Percentiles rank a stretch among this genome's conserved stretches.
phyloP scores from a whole-genome alignment of 805 yeast genomes.

The Myxozyma vanderwaltii region DNA sequence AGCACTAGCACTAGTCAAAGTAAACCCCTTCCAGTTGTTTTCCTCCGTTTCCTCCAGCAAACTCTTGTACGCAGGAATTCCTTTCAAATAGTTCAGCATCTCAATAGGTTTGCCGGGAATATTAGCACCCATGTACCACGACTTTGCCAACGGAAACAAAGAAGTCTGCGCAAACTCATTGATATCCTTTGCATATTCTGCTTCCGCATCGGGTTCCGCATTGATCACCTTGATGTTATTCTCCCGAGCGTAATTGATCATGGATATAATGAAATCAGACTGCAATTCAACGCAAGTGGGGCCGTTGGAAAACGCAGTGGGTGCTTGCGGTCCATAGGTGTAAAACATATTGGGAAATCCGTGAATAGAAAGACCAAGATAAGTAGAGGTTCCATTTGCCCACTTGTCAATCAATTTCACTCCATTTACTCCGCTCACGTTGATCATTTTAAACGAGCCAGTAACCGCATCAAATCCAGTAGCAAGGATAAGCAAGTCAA shows the following conservation, averaged over 20 bases:
- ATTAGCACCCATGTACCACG: conserved; percentile 43
- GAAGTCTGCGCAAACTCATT: conserved; percentile 32
- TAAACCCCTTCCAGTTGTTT: conserved; percentile 1
- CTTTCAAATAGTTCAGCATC: conserved; percentile 36
- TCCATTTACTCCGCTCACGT: conserved; percentile 32
- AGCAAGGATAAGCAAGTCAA: conserved; percentile 34
- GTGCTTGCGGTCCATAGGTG: conserved; percentile 43
- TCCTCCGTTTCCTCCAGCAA: conserved; percentile 17
- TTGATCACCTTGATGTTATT: conserved; percentile 26
- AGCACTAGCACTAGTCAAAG: neutral
- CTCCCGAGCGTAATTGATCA: conserved; percentile 27
- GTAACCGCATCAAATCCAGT: conserved; percentile 39
- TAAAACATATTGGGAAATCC: conserved; percentile 42
- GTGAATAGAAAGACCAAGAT: conserved; percentile 37
- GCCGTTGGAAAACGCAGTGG: conserved; percentile 42
- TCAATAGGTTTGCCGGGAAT: conserved; percentile 41
- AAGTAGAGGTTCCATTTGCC: conserved; percentile 37
- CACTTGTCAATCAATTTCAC: conserved; percentile 36
- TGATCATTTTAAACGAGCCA: conserved; percentile 37
- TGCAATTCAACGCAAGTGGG: conserved; percentile 40
- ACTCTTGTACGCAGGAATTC: conserved; percentile 35
- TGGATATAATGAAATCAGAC: conserved; percentile 35
- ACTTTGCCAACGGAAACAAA: conserved; percentile 37
- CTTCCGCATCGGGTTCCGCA: conserved; percentile 36
- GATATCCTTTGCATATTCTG: conserved; percentile 34